These are phyloP conservation scores for Halophytophthora polymorphica DNA, from an alignment of 352 stramenopile species.

Conservation along the genomic window DNA sequence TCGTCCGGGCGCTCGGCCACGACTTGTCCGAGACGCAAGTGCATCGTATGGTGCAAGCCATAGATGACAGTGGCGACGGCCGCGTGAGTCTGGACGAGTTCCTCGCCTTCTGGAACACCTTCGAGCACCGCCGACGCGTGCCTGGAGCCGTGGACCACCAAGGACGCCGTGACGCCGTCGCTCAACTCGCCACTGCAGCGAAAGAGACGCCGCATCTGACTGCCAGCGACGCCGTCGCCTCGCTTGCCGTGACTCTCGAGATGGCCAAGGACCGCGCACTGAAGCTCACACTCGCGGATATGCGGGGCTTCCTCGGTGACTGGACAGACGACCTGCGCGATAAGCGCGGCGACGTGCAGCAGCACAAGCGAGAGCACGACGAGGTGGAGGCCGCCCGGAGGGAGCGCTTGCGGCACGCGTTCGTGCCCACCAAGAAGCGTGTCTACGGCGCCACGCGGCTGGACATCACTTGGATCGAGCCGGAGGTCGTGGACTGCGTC, in stretches of 20 bases:
- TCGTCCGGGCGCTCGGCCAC: constrained; percentile 48
- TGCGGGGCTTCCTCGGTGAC: constrained; percentile 42
- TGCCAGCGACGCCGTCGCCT: constrained; percentile 22
- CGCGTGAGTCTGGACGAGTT: constrained; percentile 65
- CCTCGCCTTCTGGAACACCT: constrained; percentile 63
- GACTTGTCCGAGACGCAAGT: constrained; percentile 40
- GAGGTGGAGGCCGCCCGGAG: constrained; percentile 13
- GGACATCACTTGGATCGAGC: constrained; percentile 67
- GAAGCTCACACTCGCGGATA: constrained; percentile 43
- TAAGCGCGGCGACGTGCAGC: constrained; percentile 26
- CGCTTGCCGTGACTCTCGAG: constrained; percentile 46
- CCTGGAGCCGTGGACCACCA: constrained; percentile 12
- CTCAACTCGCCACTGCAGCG: constrained; percentile 2
- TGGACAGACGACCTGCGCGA: constrained; percentile 50
- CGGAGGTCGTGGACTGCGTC: constrained; percentile 53
- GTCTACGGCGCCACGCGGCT: constrained; percentile 40
- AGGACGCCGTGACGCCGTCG: constrained; percentile 19
- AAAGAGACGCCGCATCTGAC: constrained; percentile 3
- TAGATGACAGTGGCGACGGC: constrained; percentile 60
- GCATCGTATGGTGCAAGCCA: constrained; percentile 50
- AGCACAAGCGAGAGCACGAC: constrained; percentile 21
- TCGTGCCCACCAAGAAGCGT: constrained; percentile 40
- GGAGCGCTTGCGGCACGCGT: constrained; percentile 13
- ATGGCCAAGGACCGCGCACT: constrained; percentile 47
- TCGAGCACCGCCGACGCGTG: constrained; percentile 27